Evolutionary conservation across 345 rosid species (phyloP).

Genomic region (Turritis glabra): DNA sequence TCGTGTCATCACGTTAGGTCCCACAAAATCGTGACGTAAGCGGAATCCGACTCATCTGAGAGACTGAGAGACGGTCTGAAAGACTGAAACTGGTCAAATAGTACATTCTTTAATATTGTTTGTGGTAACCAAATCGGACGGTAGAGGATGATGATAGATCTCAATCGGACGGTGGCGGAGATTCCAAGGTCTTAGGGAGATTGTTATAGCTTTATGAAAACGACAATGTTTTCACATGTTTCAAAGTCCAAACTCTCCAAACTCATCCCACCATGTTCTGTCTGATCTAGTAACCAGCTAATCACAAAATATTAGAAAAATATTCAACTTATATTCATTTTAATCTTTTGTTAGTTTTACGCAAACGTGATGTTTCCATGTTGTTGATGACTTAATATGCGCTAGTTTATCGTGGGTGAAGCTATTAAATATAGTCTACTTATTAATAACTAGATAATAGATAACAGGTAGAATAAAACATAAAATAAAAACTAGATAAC

Average conservation of each 20-base stretch:
- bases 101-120: constrained; percentile 28
- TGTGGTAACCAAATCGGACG: constrained; percentile 29
- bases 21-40: constrained; percentile 29
- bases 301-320: not conserved
- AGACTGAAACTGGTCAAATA: not conserved
- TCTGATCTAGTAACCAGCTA: constrained; percentile 2
- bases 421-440: not conserved
- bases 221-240: constrained; percentile 30
- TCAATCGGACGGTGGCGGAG: constrained; percentile 12
- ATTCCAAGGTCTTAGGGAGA: constrained; percentile 21
- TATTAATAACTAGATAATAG: not conserved
- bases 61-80: not conserved
- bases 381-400: not conserved
- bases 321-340: no score
- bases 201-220: constrained; percentile 3
- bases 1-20: constrained; percentile 5
- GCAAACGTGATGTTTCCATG: constrained; percentile 3
- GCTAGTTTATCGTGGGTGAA: not conserved
- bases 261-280: constrained; percentile 37
- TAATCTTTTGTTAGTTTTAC: no score
- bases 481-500: not conserved
- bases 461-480: no score
- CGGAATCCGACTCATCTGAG: constrained; percentile 10
- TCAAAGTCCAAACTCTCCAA: not conserved
- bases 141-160: not conserved